A percentile compares a stretch with the other conserved stretches of the same genome.
Conservation (phyloP, 2,329 filamentous ascomycete genomes). For the Cladosporium sphaerospermum region DNA sequence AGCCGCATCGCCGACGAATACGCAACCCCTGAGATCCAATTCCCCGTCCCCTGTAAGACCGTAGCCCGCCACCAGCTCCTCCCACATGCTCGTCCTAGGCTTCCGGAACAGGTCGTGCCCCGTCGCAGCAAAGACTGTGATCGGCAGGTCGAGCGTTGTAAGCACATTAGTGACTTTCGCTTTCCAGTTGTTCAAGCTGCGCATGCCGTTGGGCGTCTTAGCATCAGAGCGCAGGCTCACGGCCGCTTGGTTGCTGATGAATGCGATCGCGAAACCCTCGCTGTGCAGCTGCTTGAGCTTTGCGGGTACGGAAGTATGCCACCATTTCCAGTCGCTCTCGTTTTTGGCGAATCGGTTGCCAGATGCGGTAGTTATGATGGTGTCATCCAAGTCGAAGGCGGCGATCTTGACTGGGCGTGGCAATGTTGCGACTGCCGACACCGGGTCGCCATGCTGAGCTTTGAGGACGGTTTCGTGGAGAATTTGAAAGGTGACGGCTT, state of each 20-base stretch:
- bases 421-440: conserved; percentile 57
- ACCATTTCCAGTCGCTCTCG: conserved; percentile 89
- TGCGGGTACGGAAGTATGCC: conserved; percentile 64
- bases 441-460: conserved; percentile 7
- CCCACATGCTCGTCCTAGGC: conserved; percentile 86
- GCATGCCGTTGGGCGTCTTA: conserved; percentile 59
- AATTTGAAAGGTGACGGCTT: conserved; percentile 63
- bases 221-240: conserved; percentile 67
- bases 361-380: conserved; percentile 71
- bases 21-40: conserved; percentile 63
- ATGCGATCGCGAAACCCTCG: conserved; percentile 68
- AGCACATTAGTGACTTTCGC: conserved; percentile 67
- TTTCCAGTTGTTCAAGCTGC: conserved; percentile 74
- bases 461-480: conserved; percentile 62
- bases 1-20: conserved; percentile 86
- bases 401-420: conserved; percentile 55
- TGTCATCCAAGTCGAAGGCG: conserved; percentile 78
- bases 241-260: conserved; percentile 86
- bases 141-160: conserved; percentile 64
- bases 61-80: conserved; percentile 51
- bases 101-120: conserved; percentile 77
- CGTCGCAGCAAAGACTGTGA: conserved; percentile 80
- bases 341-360: conserved; percentile 70
- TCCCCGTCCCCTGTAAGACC: conserved; percentile 44
- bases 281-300: conserved; percentile 62